Percentiles rank a stretch among this genome's conserved stretches.
Evolutionary conservation across 495 filamentous ascomycete species (phyloP).

Genomic region (Podospora pseudocomata): DNA sequence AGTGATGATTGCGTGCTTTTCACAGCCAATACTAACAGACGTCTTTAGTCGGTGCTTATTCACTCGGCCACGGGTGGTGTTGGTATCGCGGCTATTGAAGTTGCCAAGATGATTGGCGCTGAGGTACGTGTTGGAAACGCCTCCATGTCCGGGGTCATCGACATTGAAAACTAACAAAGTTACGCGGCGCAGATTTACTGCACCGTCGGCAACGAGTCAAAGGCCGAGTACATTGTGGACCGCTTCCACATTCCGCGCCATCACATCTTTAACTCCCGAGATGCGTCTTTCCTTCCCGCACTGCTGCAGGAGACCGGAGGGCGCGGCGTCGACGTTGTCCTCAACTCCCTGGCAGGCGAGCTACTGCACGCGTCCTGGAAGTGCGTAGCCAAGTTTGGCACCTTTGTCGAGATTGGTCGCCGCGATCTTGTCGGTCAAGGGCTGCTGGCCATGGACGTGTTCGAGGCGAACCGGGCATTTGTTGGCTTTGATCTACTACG

Average conservation of each 20-base stretch:
- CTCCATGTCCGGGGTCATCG: conserved; percentile 15
- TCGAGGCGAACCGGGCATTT: conserved; percentile 42
- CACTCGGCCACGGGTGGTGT: conserved; percentile 37
- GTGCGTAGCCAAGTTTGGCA: conserved; percentile 48
- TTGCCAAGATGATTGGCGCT: conserved; percentile 2
- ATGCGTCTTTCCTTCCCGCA: conserved; percentile 35
- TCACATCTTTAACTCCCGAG: conserved; percentile 38
- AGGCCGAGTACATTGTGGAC: conserved; percentile 35
- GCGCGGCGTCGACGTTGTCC: conserved; percentile 49
- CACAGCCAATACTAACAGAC: no score
- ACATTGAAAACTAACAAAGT: background rate
- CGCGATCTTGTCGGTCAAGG: conserved; percentile 26
- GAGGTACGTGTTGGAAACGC: background rate
- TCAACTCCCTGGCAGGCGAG: conserved; percentile 53
- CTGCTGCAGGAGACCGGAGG: conserved; percentile 44
- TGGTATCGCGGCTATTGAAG: conserved; percentile 22
- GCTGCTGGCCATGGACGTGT: conserved; percentile 42
- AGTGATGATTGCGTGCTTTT: no score
- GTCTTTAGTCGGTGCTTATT: conserved; percentile 39
- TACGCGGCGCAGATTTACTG: conserved; percentile 31
- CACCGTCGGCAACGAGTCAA: conserved; percentile 44
- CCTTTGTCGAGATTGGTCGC: conserved; percentile 51
- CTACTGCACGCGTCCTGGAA: conserved; percentile 47
- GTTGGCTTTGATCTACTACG: conserved; percentile 40
- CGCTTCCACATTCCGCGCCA: conserved; percentile 38